Conservation (phyloP, 2,329 filamentous ascomycete species). For the Eutypa lata region DNA sequence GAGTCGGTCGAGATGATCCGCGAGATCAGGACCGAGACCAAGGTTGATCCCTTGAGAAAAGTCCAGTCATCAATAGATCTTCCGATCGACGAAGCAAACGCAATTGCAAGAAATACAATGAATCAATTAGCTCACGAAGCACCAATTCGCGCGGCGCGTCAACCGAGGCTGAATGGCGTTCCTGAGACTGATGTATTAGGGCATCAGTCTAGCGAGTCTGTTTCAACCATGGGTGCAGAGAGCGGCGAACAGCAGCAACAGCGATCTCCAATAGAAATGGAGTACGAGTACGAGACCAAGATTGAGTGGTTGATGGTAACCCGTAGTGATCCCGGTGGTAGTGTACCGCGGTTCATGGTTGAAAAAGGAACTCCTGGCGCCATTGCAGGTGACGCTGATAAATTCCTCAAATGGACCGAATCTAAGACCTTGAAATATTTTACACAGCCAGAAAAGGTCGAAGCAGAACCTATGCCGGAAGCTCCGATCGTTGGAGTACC, state of each 20-base stretch:
- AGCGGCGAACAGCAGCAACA: slow-evolving; percentile 7
- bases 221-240: slow-evolving; percentile 26
- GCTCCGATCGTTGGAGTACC: slow-evolving; percentile 26
- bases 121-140: slow-evolving; percentile 37
- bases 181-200: slow-evolving; percentile 27
- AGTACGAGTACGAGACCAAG: slow-evolving; percentile 35
- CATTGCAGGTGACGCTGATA: slow-evolving; percentile 74
- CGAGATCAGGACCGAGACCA: slow-evolving; percentile 62
- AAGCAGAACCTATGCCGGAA: slow-evolving; percentile 15
- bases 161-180: slow-evolving; percentile 17
- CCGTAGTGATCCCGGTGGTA: slow-evolving; percentile 82
- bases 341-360: slow-evolving; percentile 86
- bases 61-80: slow-evolving; percentile 44
- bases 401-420: slow-evolving; percentile 74
- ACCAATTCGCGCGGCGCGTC: slow-evolving; percentile 38
- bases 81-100: slow-evolving; percentile 24
- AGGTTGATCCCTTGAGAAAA: slow-evolving; percentile 33
- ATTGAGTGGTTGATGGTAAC: slow-evolving; percentile 94
- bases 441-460: slow-evolving; percentile 17
- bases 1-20: slow-evolving; percentile 90
- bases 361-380: slow-evolving; percentile 81
- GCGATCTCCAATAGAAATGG: not conserved
- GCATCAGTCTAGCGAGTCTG: slow-evolving; percentile 27
- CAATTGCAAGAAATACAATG: slow-evolving; percentile 23
- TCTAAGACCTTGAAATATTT: slow-evolving; percentile 37